Evolutionary conservation across 352 stramenopile genomes (phyloP), one percentile per base, ranked within the genome.

Genomic region (Phytophthora lateralis): DNA sequence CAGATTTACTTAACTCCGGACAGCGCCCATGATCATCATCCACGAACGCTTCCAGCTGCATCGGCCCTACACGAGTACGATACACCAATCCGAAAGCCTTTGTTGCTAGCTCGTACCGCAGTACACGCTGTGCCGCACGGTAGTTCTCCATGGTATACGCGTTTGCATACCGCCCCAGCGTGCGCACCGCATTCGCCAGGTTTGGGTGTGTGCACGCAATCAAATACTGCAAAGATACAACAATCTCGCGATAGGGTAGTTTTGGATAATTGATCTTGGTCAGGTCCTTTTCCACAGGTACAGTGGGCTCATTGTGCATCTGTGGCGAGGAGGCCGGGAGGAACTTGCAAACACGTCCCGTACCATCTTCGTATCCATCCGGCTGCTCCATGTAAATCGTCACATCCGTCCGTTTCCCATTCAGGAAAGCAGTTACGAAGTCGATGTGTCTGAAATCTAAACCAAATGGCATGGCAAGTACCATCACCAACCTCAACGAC

Each of bases 101-200:
- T 6, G 34, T 41, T 2, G 37, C 38, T 6, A 57, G 15, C 6
- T 15, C 24, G 39, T 57, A 57, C 18, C 50, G 50, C 24, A 57
- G 20, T 5, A 47, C 50, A 17, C 24, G 21, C 12, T 57, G 50
- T n/a, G 50, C 35, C 4, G 24, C 15, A 20, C 38, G 21, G 26
- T 48, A 57, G 24, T 47, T 48, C n/a, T 46, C 50, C 7, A 47
- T 37, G 1, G 50, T 48, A 8, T 57, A 57, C 8, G 50, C 37
- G 12, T 30, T 37, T 5, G 27, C 32, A 24, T 47, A 57, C 4
- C 37, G 38, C 2, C 50, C 35, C 21, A 57, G 6, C 4, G 37
- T 39, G 14, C 50, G 6, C 35, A 57, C 50, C 3, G 35, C 35
- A 39, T 57, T 57, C 10, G 50, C 24, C 21, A 38, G 4, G 4